These are phyloP conservation scores for Hyphopichia buzzinii DNA, from an alignment of 1,139 yeast species.

Conservation along the genomic window DNA sequence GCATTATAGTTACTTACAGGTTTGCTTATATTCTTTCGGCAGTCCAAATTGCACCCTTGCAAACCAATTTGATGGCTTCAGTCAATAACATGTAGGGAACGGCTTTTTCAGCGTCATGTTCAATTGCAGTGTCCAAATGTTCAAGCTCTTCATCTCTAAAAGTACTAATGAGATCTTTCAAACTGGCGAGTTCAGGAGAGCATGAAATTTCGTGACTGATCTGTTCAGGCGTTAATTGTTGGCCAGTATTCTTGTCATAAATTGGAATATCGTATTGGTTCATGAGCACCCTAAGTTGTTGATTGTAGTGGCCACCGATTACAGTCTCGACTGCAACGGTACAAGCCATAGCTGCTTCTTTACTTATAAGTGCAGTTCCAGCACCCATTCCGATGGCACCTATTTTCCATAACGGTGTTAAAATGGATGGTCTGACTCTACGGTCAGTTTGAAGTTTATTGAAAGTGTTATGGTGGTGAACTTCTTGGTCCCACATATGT, in stretches of 20 bases:
- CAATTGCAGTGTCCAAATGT: constrained; percentile 90
- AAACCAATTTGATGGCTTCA: constrained; percentile 79
- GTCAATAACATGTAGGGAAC: constrained; percentile 88
- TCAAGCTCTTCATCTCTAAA: constrained; percentile 96
- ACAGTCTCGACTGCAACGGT: constrained; percentile 99
- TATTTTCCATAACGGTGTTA: constrained; percentile 90
- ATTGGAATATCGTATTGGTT: constrained; percentile 54
- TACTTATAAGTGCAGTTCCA: constrained; percentile 81
- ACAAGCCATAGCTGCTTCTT: constrained; percentile 99
- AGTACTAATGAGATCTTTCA: constrained; percentile 63
- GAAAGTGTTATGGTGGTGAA: constrained; percentile 85
- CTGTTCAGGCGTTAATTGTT: constrained; percentile 19
- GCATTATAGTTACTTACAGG: too few relatives aligned
- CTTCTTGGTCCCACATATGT: constrained; percentile 99
- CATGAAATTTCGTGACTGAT: constrained; percentile 25
- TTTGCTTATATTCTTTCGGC: constrained; percentile 78
- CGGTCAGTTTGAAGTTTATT: constrained; percentile 71
- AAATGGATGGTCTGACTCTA: constrained; percentile 83
- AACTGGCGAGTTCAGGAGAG: constrained; percentile 54
- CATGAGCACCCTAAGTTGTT: constrained; percentile 75
- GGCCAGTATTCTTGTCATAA: constrained; percentile 43
- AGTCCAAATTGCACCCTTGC: constrained; percentile 85
- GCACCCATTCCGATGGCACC: constrained; percentile 90
- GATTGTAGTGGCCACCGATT: constrained; percentile 93
- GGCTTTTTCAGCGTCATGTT: constrained; percentile 88